Base-by-base conservation (phyloP, 345 rosid species). In the Acer campestre region DNA sequence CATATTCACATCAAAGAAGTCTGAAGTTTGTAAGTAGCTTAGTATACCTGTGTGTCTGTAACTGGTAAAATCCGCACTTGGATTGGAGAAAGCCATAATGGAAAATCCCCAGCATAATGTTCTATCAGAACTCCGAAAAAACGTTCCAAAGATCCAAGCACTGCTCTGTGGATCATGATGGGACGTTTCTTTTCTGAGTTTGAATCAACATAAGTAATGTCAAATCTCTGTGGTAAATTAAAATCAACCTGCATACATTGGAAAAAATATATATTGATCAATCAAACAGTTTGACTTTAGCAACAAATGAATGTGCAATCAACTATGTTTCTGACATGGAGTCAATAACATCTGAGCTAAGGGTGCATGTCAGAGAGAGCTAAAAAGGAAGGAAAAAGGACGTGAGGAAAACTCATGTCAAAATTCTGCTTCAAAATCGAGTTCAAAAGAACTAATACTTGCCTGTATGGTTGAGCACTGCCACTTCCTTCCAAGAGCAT, bases 391-490 rank as follows among this genome's bases (percentile, higher is more conserved):
- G 46, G 23, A 7, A 29, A 55, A 40, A 42, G 51, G 16, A 61
- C 2, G 31, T 17, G 61, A 55, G 16, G 20, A 23, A 22, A 67
- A 71, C 6, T 29, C 20, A 2, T 44, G 14, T 1, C 9, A 13
- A 56, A 27, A 17, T 31, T n/a, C 16, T 22, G 46, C n/a, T n/a
- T 31, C 16, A 10, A 17, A 29, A 46, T 35, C 1, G 10, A 56
- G 40, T 38, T 44, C 1, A 55, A 64, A 63, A 18, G 7, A 27
- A 74, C 20, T 46, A 64, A 14, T 51, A 76, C 75, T 77, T 81
- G 80, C 98, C 92, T 95, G 98, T 80, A 95, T 89, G 48, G 99
- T 95, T 78, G 99, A 95, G 88, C 99, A 93, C 77, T 95, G 99
- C 99, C 99, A 95, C 79, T 93, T 93, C 85, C 99, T 93, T 83